A percentile compares a stretch with the other conserved stretches of the same genome.
phyloP scores from a whole-genome alignment of 192 early-diverging fungal species.

The Linnemannia exigua region DNA sequence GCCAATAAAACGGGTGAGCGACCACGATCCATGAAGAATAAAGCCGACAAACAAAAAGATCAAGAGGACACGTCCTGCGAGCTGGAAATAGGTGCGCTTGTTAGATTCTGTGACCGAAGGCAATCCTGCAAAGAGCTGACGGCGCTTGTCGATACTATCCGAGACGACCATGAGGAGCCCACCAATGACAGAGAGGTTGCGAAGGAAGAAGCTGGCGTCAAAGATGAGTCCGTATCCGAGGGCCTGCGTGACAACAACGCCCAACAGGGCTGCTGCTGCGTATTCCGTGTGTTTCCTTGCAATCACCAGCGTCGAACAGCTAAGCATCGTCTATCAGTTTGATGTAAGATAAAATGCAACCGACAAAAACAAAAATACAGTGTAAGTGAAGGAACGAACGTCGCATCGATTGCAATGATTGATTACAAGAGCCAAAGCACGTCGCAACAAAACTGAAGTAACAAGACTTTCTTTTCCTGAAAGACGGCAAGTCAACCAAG shows the following conservation, averaged over 20 bases:
- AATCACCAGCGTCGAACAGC: slow-evolving; percentile 84
- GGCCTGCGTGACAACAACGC: slow-evolving; percentile 88
- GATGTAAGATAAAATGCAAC: not conserved
- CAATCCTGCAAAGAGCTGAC: slow-evolving; percentile 88
- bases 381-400: no score
- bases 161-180: slow-evolving; percentile 96
- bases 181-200: slow-evolving; percentile 90
- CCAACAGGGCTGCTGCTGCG: slow-evolving; percentile 84
- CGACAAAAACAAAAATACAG: not conserved
- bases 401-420: no score
- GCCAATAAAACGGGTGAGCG: slow-evolving; percentile 68
- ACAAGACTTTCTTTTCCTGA: not conserved
- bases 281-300: slow-evolving; percentile 80
- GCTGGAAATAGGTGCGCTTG: slow-evolving; percentile 87
- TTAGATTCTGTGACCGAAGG: slow-evolving; percentile 86
- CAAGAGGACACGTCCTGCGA: slow-evolving; percentile 61
- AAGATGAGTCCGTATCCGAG: slow-evolving; percentile 95
- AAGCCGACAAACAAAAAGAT: slow-evolving; percentile 66
- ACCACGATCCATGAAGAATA: slow-evolving; percentile 10
- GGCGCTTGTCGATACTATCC: slow-evolving; percentile 74
- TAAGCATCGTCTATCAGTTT: slow-evolving; percentile 74
- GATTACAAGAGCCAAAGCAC: no score
- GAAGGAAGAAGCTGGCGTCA: slow-evolving; percentile 88
- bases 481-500: not conserved
- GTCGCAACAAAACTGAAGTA: not conserved